Evolutionary conservation across 345 rosid species (phyloP), one percentile per base, ranked within the genome.

Genomic region (Rhodamnia rubescens): DNA sequence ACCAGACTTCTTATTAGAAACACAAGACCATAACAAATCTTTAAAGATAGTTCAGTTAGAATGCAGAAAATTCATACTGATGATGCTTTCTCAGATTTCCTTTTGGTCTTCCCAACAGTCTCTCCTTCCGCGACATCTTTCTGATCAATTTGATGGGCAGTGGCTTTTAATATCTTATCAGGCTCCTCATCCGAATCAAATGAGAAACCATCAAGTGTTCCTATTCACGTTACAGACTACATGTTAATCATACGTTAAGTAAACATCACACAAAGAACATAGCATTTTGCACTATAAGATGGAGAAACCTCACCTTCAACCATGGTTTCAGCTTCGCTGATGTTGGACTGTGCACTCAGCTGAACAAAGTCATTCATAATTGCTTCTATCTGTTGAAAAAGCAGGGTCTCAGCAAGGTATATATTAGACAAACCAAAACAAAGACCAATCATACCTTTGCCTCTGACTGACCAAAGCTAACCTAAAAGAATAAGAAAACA

Each of bases 301-400:
- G 40, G 24, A 85, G 84, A 78, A 86, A 42, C 84, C 88, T 47
- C 29, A 96, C 98, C 98, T 95, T 97, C 99, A 87, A 96, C 93
- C 98, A 96, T 95, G 61, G 98, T 97, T 90, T 96, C 98, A 44
- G 96, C 92, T 91, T 94, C 98, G 26, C 88, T 92, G 87, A 95
- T 96, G 88, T 96, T 95, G 24, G 98, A 94, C 80, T 92, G 93
- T 53, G 98, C 96, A 87, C 90, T 96, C 84, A 96, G 92, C 92
- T 96, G 98, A 88, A 97, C 93, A 89, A 94, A 96, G 89, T 97
- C 98, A 88, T 94, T 90, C 96, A 96, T 95, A 86, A 96, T 95
- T 83, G 98, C 97, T 91, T 97, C 98, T 81, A 96, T 90, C 98
- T 94, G 96, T 86, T 49, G 74, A 87, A 47, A 83, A 84, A 87